Percentiles rank a stretch among this genome's conserved stretches.
These are phyloP conservation scores for Corymbia calophylla DNA, from an alignment of 441 rosid genomes.

Conservation along the genomic window DNA sequence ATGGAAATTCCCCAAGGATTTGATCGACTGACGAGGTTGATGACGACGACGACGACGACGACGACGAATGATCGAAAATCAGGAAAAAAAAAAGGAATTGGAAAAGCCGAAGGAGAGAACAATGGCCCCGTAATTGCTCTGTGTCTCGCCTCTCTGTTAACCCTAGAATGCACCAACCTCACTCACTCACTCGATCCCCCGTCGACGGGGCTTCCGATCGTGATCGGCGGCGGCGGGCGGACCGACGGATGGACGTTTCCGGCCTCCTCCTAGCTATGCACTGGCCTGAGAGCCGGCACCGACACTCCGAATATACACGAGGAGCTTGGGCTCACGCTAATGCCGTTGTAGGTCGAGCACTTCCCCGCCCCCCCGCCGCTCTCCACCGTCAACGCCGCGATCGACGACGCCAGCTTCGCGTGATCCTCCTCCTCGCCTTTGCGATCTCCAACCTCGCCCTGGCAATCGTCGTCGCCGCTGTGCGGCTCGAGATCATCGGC, in stretches of 20 bases:
- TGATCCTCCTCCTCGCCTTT: not conserved
- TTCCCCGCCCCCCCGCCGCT: slow-evolving; percentile 17
- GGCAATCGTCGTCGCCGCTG: not conserved
- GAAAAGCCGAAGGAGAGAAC: not conserved
- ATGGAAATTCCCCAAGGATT: not conserved
- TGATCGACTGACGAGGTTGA: not conserved
- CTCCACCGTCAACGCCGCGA: slow-evolving; percentile 14
- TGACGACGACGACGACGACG: not conserved
- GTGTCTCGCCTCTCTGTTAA: not conserved
- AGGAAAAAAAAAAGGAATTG: not conserved
- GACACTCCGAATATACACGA: slow-evolving; percentile 46
- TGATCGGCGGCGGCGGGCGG: too few species aligned
- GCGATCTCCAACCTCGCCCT: not conserved
- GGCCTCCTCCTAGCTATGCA: slow-evolving; percentile 30
- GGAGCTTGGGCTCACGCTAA: slow-evolving; percentile 7
- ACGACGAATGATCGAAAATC: not conserved
- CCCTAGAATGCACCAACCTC: not conserved
- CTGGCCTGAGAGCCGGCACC: slow-evolving; percentile 52
- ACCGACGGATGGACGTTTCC: not conserved
- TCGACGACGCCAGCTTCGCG: slow-evolving; percentile 1
- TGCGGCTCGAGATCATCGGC: not conserved
- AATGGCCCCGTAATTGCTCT: not conserved
- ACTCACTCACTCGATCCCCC: not conserved
- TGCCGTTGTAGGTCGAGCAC: slow-evolving; percentile 28
- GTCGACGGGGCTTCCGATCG: not conserved